These are phyloP conservation scores for Hirsutella minnesotensis DNA, from an alignment of 2,329 filamentous ascomycete species.

Conservation along the genomic window DNA sequence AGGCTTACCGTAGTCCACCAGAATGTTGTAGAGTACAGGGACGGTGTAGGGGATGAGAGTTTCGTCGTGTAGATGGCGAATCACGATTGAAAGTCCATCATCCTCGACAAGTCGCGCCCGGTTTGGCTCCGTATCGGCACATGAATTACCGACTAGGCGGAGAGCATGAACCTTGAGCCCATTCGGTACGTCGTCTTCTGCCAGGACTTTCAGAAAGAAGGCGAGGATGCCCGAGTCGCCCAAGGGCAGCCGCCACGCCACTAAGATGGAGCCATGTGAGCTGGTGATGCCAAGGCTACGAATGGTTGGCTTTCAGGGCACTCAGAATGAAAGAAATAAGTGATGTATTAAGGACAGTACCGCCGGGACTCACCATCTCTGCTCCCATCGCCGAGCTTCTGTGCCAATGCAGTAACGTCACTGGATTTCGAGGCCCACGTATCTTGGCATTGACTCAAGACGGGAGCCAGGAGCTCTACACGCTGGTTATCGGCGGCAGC, in stretches of 20 bases:
- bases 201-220: conserved; percentile 40
- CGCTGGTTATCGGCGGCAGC: conserved; percentile 12
- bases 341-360: no score
- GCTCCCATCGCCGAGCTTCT: conserved; percentile 43
- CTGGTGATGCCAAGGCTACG: not conserved
- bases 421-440: conserved; percentile 27
- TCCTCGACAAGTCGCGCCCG: conserved; percentile 40
- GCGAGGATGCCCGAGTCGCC: conserved; percentile 46
- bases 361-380: conserved; percentile 42
- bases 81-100: conserved; percentile 33
- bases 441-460: conserved; percentile 26
- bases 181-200: conserved; percentile 23
- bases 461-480: conserved; percentile 20
- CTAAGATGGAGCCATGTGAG: conserved; percentile 19
- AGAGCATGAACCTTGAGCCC: conserved; percentile 41
- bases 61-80: conserved; percentile 34
- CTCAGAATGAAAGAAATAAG: no score
- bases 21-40: conserved; percentile 50
- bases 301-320: not conserved
- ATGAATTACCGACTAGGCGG: conserved; percentile 49
- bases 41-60: conserved; percentile 38
- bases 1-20: conserved; percentile 48
- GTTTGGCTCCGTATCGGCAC: conserved; percentile 52
- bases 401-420: conserved; percentile 33
- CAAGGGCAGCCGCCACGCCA: conserved; percentile 42